These are phyloP conservation scores for Logfia minima DNA, from an alignment of 129 eudicot genomes.

Conservation along the genomic window DNA sequence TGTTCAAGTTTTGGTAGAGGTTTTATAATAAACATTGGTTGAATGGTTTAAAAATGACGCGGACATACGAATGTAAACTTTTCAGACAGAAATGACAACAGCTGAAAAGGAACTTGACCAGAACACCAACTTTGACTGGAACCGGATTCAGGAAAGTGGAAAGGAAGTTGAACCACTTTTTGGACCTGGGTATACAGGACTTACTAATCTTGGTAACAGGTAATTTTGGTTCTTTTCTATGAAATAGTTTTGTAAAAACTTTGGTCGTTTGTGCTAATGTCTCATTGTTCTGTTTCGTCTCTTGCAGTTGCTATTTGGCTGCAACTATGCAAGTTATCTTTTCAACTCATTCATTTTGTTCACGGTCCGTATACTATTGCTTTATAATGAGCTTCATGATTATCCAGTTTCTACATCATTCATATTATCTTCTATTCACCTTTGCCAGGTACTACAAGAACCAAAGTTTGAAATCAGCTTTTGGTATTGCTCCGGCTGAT, in stretches of 20 bases:
- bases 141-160: slow-evolving; percentile 97
- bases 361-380: slow-evolving; percentile 50
- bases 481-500: slow-evolving; percentile 84
- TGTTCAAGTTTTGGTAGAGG: neutral
- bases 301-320: slow-evolving; percentile 90
- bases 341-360: slow-evolving; percentile 69
- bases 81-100: slow-evolving; percentile 97
- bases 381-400: neutral
- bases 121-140: slow-evolving; percentile 92
- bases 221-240: slow-evolving; percentile 17
- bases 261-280: slow-evolving; percentile 10
- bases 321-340: slow-evolving; percentile 92
- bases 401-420: neutral
- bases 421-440: slow-evolving; percentile 10
- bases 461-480: slow-evolving; percentile 68
- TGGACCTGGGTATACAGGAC: slow-evolving; percentile 98
- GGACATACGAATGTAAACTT: slow-evolving; percentile 12
- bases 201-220: slow-evolving; percentile 96
- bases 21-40: neutral
- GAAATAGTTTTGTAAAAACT: neutral
- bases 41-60: neutral
- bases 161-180: slow-evolving; percentile 69
- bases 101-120: slow-evolving; percentile 98
- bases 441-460: slow-evolving; percentile 56
- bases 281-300: slow-evolving; percentile 11